A percentile compares a stretch with the other conserved stretches of the same genome.
phyloP scores from a whole-genome alignment of 75 land plant species.

The Pseudotsuga menziesii region DNA sequence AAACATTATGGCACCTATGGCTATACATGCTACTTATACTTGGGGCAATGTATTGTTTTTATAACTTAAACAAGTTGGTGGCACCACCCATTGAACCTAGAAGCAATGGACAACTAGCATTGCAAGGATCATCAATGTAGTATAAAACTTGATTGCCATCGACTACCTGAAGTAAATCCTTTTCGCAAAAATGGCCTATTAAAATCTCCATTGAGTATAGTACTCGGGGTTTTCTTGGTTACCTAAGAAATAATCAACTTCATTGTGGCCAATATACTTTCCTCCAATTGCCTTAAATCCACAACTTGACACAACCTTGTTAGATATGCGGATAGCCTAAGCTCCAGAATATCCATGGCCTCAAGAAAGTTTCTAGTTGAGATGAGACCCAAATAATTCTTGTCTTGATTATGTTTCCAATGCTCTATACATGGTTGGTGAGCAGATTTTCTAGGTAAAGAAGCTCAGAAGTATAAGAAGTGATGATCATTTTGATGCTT shows the following conservation, averaged over 20 bases:
- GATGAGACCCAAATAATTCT: constrained; percentile 54
- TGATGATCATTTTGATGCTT: constrained; percentile 57
- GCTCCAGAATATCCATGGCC: constrained; percentile 50
- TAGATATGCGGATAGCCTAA: constrained; percentile 47
- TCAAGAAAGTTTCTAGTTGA: constrained; percentile 50
- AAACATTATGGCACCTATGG: no score
- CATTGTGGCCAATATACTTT: constrained; percentile 37
- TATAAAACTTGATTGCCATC: constrained; percentile 34
- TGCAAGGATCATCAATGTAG: constrained; percentile 51
- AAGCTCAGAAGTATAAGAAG: no score
- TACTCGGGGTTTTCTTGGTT: constrained; percentile 33
- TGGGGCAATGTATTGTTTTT: no score
- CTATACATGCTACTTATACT: no score
- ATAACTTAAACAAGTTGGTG: no score
- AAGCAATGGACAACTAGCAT: constrained; percentile 29
- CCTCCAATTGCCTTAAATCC: constrained; percentile 56
- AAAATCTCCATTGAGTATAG: constrained; percentile 25
- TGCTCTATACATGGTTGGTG: constrained; percentile 43
- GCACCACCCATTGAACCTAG: no score
- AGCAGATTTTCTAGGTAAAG: constrained; percentile 32
- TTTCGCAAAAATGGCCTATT: constrained; percentile 42
- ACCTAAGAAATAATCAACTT: constrained; percentile 40
- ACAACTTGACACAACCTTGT: constrained; percentile 56
- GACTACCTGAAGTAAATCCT: constrained; percentile 43
- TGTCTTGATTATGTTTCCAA: constrained; percentile 59